Percentiles rank a stretch among this genome's conserved stretches.
phyloP scores from a whole-genome alignment of 352 stramenopile species.

The Globisporangium alternatum region DNA sequence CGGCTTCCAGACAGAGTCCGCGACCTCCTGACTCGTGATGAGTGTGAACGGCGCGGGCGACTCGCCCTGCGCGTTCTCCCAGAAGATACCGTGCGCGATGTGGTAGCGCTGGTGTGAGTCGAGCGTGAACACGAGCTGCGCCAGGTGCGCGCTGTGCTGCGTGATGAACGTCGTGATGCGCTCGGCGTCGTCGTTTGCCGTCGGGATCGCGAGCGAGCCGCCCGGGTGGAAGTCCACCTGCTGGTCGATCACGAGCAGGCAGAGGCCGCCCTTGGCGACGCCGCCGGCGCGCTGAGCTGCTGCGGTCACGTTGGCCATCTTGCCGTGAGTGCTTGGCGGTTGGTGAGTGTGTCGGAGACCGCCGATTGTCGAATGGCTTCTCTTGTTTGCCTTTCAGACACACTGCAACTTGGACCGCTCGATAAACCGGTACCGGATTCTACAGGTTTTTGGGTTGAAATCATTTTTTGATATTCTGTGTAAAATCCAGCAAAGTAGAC shows the following conservation, averaged over 20 bases:
- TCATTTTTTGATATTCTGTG: neutral
- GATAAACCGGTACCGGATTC: neutral
- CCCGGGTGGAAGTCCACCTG: conserved; percentile 96
- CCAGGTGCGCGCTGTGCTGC: conserved; percentile 49
- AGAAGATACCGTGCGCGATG: conserved; percentile 95
- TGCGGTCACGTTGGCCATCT: conserved; percentile 26
- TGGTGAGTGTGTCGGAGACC: conserved; percentile 5
- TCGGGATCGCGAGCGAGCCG: conserved; percentile 94
- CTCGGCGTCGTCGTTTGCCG: conserved; percentile 85
- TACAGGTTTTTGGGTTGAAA: neutral
- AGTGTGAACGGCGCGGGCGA: conserved; percentile 91
- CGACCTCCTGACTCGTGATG: conserved; percentile 87
- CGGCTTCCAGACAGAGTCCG: conserved; percentile 48
- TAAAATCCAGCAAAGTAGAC: neutral
- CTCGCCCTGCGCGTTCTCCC: conserved; percentile 62
- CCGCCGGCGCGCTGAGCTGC: conserved; percentile 37
- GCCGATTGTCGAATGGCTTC: neutral
- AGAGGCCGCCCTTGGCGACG: conserved; percentile 45
- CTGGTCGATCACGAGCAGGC: conserved; percentile 93
- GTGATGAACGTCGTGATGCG: conserved; percentile 89
- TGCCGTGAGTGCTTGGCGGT: conserved; percentile 1
- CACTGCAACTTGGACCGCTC: neutral
- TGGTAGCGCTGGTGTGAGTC: conserved; percentile 96
- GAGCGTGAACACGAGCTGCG: conserved; percentile 93
- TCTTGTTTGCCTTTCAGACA: neutral